Base-by-base conservation (phyloP, 2,329 filamentous ascomycete species). In the Nothomitra cinnamomea region DNA sequence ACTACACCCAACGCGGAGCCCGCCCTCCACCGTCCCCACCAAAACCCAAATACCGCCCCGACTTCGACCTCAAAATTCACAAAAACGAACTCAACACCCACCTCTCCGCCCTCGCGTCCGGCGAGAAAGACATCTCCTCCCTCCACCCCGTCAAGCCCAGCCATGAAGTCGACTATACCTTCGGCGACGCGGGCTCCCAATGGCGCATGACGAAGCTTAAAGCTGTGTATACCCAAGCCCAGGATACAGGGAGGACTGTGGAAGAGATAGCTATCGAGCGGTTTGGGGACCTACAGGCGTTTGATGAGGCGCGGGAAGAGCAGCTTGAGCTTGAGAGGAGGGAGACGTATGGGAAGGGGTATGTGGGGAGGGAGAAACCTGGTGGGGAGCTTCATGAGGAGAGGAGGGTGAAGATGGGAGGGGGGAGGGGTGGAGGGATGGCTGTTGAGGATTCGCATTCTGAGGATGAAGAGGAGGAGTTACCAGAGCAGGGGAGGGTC, bases 191-290 rank as follows among this genome's bases (percentile, higher is more conserved):
- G 5, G 90, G 92, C 0, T 90, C 89, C 13, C 79, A 87, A 61
- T 98, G 94, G 92, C 82, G 94, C 51, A 95, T 98, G 89, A 94
- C 84, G 4, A 95, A 89, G 66, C 77, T 98, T 32, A 88, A 85
- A 59, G 84, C 81, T 10, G 86, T 95, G 1, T 95, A 94, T 65
- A 77, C 79, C 24, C 77, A 82, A 53, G 87, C 88, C 0, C 76
- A 94, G 59, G 82, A 92, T 60, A 81, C 73, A 0, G 82, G 81
- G 0, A 75, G 75, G n/a, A 61, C 78, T 0, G 74, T 94, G 0
- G 90, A 96, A 5, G 86, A 94, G 1, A 72, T 96, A 50, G 92
- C 89, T 0, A 61, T 85, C 38, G 85, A 95, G 60, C 77, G 87
- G 12, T 95, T 85, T 62, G 90, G 89, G 1, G 80, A 79, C 58